These are phyloP conservation scores for Mortierella alpina DNA, from an alignment of 192 early-diverging fungal genomes.

Conservation along the genomic window DNA sequence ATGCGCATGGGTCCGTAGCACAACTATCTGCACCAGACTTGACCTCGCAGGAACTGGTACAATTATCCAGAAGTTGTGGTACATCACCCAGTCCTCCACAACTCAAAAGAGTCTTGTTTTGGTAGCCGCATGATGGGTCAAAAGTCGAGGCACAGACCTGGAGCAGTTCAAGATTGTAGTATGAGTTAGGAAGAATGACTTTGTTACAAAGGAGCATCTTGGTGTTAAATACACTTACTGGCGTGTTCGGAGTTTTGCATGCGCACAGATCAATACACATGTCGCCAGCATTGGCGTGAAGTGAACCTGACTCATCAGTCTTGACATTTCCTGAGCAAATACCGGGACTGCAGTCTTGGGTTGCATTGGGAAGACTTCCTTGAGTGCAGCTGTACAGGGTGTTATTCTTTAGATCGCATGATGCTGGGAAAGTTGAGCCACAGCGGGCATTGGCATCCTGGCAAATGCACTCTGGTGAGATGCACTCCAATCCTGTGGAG, in stretches of 20 bases:
- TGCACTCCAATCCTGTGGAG: background rate
- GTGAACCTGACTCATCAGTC: background rate
- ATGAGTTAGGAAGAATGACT: background rate
- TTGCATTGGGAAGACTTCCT: background rate
- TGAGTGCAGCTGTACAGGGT: background rate
- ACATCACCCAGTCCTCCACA: background rate
- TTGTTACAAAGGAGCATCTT: background rate
- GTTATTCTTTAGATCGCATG: background rate
- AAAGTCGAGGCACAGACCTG: background rate
- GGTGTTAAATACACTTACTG: background rate
- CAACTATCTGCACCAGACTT: background rate
- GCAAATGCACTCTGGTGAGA: background rate
- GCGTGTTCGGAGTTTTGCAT: background rate
- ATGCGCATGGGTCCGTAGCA: no score
- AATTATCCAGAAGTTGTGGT: background rate
- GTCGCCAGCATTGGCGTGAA: background rate
- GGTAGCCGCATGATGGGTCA: background rate
- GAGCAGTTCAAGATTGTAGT: background rate
- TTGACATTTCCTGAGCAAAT: background rate
- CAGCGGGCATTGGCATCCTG: background rate
- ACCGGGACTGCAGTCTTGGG: background rate
- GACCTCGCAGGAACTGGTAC: background rate
- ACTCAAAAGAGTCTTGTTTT: background rate
- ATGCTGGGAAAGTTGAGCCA: background rate
- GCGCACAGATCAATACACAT: background rate